Base-by-base conservation (phyloP, 2,329 filamentous ascomycete species). In the Hortaea werneckii region DNA sequence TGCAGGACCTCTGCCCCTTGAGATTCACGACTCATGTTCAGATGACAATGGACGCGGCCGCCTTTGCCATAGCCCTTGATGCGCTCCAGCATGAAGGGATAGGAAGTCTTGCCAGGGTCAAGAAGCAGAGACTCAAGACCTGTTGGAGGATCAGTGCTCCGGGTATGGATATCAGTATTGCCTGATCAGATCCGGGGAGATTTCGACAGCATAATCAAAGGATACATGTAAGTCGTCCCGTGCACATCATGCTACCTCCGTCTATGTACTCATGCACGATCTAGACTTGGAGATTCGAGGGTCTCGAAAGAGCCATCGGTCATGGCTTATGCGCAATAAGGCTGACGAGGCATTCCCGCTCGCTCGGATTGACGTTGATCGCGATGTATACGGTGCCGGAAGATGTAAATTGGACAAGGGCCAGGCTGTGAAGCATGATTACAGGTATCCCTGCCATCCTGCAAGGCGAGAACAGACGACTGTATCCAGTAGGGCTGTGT, bases 21-120 rank as follows among this genome's bases (percentile, higher is more conserved):
- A 48, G 59, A 12, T 47, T 50, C 12, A 50, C 49, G 1, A 45
- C 29, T 9, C 59, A 62, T 44, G 44, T 56, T 5, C 52, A 46
- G 2, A 61, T 59, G 52, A 56, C 58, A 10, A 55, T 54, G 12
- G 55, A 58, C 13, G 48, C 58, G 4, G 58, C 58, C 3, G 57
- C 48, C n/a, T 62, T 56, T 38, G 53, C 53, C 4, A 38, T 61
- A 4, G 58, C 58, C 5, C 34, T 60, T 8, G 58, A 62, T 43
- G 58, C 59, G 1, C 48, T 61, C 6, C 46, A 57, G 29, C 45
- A 62, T 29, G 51, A 47, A n/a, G 59, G 58, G 2, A 54, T 41
- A 4, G 57, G 51, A 9, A 55, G 47, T 30, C 20, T 59, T 9
- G 30, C 49, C 8, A 52, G 59, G 7, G 45, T 56, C 10, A 29